Percentiles rank a stretch among this genome's conserved stretches.
These are phyloP conservation scores for Pleodorina starrii DNA, from an alignment of 139 green algal genomes.

Conservation along the genomic window DNA sequence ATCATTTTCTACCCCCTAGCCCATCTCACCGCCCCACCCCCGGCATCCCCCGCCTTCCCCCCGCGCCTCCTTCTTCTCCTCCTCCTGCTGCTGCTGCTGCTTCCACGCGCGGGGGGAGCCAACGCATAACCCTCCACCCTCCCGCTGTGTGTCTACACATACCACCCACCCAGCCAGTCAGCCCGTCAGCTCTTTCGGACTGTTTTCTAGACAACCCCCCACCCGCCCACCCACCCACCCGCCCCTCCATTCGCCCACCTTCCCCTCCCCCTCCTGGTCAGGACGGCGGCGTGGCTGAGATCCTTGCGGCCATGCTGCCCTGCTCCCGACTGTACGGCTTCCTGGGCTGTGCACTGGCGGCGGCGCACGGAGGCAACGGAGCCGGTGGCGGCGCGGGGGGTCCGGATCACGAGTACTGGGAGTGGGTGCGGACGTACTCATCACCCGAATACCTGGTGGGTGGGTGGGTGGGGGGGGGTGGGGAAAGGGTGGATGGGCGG, in stretches of 20 bases:
- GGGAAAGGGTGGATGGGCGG: background rate
- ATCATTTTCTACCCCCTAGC: too few species aligned
- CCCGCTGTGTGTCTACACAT: too few species aligned
- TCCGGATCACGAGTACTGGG: slow-evolving; percentile 59
- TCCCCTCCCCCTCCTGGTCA: background rate
- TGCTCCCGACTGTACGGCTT: slow-evolving; percentile 85
- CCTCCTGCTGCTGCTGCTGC: too few species aligned
- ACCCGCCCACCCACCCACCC: too few species aligned
- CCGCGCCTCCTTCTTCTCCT: too few species aligned
- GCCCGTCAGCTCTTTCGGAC: too few species aligned
- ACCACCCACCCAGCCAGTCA: too few species aligned
- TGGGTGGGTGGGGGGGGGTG: background rate
- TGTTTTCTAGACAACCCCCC: too few species aligned
- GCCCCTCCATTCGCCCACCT: background rate
- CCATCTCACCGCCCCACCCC: too few species aligned
- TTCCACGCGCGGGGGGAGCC: too few species aligned
- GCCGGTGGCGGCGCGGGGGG: background rate
- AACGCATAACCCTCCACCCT: too few species aligned
- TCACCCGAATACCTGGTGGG: slow-evolving; percentile 71
- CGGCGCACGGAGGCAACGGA: background rate
- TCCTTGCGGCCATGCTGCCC: slow-evolving; percentile 83
- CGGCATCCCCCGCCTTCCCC: too few species aligned
- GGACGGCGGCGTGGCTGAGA: slow-evolving; percentile 41
- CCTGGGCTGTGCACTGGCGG: slow-evolving; percentile 75
- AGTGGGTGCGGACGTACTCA: slow-evolving; percentile 81